Evolutionary conservation across 306 rosid species (phyloP).

Genomic region (Inga leiocalycina): DNA sequence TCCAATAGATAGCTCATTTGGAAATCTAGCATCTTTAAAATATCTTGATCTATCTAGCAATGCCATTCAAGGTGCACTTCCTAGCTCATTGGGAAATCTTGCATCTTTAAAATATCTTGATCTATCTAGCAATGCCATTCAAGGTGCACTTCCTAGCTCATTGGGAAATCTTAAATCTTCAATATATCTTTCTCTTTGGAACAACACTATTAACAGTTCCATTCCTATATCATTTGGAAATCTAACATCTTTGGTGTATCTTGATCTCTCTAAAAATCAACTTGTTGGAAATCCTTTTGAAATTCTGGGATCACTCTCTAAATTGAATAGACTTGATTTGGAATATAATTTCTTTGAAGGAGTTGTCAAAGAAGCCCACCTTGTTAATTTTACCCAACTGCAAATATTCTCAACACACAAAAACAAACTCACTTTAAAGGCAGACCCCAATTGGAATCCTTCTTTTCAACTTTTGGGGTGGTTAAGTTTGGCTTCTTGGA

Average conservation of each 20-base stretch:
- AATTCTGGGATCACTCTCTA: neutral
- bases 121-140: neutral
- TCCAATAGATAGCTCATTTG: too few relatives aligned
- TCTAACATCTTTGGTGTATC: neutral
- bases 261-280: neutral
- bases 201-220: neutral
- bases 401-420: accelerated
- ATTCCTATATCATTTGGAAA: conserved; percentile 29
- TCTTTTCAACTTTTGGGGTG: accelerated
- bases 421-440: conserved; percentile 11
- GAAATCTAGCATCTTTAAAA: too few relatives aligned
- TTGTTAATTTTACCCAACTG: conserved; percentile 4
- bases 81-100: neutral
- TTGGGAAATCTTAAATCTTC: neutral
- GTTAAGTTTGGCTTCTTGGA: neutral
- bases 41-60: too few relatives aligned
- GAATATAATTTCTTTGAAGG: neutral
- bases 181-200: neutral
- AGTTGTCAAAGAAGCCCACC: conserved; percentile 23
- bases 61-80: too few relatives aligned
- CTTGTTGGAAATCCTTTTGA: neutral
- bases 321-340: neutral
- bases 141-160: neutral
- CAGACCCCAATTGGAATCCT: conserved; percentile 23
- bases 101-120: neutral